Percentiles rank a stretch among this genome's conserved stretches.
These are phyloP conservation scores for Suhomyces pyralidae DNA, from an alignment of 805 yeast genomes.

Conservation along the genomic window DNA sequence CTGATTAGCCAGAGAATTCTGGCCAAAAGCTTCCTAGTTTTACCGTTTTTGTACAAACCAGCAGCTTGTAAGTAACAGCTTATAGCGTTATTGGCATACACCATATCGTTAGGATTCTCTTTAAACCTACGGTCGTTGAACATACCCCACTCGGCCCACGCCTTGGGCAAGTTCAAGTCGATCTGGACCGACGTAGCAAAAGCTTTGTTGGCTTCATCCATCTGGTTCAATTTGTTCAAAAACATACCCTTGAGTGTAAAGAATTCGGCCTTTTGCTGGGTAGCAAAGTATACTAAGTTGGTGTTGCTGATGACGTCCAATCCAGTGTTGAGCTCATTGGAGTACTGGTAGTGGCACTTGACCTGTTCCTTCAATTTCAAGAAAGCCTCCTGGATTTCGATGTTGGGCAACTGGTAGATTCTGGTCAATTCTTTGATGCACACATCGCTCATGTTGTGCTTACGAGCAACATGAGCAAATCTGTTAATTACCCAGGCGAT, in stretches of 20 bases:
- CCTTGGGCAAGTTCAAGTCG: constrained; percentile 90
- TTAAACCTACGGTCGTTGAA: constrained; percentile 87
- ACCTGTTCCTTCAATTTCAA: constrained; percentile 95
- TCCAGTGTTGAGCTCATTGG: constrained; percentile 88
- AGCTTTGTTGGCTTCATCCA: constrained; percentile 95
- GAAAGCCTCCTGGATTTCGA: constrained; percentile 97
- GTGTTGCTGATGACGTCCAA: constrained; percentile 96
- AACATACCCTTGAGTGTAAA: constrained; percentile 98
- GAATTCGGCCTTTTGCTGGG: constrained; percentile 97
- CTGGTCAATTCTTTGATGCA: constrained; percentile 89
- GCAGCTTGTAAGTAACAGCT: constrained; percentile 98
- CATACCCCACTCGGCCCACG: constrained; percentile 99
- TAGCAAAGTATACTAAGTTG: constrained; percentile 90
- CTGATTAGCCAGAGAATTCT: constrained; percentile 92
- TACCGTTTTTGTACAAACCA: constrained; percentile 88
- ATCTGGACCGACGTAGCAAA: constrained; percentile 97
- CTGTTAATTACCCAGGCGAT: constrained; percentile 98
- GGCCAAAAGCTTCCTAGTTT: constrained; percentile 82
- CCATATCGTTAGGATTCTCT: constrained; percentile 76
- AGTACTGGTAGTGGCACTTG: constrained; percentile 92
- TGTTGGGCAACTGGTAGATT: constrained; percentile 93
- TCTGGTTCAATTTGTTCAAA: constrained; percentile 81
- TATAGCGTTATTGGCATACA: constrained; percentile 88
- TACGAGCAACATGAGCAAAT: constrained; percentile 97
- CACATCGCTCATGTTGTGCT: constrained; percentile 95